phyloP scores from a whole-genome alignment of 1,139 yeast genomes.

The Sugiyamaella neomexicana region DNA sequence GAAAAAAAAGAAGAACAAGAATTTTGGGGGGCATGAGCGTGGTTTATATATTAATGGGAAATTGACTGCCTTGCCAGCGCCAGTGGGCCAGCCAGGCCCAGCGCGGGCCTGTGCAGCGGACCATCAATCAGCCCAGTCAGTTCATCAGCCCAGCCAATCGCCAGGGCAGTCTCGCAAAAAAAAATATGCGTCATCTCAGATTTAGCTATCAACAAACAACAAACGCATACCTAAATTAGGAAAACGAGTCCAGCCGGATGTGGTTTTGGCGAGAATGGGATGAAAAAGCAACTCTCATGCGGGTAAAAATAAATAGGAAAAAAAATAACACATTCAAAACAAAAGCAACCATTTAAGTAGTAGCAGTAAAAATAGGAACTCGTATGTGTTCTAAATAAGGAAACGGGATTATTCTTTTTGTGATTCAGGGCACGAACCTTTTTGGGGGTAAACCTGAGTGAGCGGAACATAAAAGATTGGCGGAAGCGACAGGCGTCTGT shows the following conservation, averaged over 20 bases:
- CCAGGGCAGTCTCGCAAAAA: not conserved
- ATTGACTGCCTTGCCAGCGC: not conserved
- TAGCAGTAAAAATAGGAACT: constrained; percentile 8
- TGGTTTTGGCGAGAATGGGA: constrained; percentile 10
- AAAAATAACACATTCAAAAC: not conserved
- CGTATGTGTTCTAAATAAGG: not conserved
- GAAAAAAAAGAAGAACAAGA: constrained; percentile 14
- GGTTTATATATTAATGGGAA: constrained; percentile 23
- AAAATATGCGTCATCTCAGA: not conserved
- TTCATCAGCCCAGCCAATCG: not conserved
- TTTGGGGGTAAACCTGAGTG: too few species aligned
- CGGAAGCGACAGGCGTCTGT: too few species aligned
- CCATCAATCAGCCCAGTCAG: not conserved
- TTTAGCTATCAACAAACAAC: constrained; percentile 5
- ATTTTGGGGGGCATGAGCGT: constrained; percentile 9
- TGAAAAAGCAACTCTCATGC: not conserved
- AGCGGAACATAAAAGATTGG: too few species aligned
- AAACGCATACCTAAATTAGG: constrained; percentile 1
- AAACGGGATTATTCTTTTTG: not conserved
- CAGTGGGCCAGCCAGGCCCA: too few species aligned
- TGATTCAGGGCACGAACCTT: constrained; percentile 1
- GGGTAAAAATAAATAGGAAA: not conserved
- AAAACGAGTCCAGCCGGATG: not conserved
- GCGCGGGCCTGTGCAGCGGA: not conserved
- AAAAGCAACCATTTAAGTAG: not conserved